Percentiles rank a stretch among this genome's conserved stretches.
Conservation (phyloP, 306 rosid genomes). For the Prunus armeniaca region DNA sequence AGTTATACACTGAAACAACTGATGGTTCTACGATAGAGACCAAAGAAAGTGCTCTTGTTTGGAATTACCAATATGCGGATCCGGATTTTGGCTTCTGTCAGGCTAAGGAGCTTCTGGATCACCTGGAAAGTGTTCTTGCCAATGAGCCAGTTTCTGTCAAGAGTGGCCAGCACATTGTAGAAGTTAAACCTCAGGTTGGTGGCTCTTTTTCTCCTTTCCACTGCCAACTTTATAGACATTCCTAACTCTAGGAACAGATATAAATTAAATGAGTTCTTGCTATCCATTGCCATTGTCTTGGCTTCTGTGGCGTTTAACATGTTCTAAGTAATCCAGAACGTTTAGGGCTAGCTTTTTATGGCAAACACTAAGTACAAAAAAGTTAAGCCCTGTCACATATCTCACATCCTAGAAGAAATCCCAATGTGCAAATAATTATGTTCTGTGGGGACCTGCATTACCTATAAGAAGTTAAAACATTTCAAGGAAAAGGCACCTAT, state of each 20-base stretch:
- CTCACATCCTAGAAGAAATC: not conserved
- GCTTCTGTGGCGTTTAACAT: not conserved
- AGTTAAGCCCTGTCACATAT: not conserved
- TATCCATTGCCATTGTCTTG: not conserved
- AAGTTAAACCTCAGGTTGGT: slow-evolving; percentile 94
- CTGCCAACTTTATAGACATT: not conserved
- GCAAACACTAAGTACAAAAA: not conserved
- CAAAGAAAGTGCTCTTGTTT: slow-evolving; percentile 84
- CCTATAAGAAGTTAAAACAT: not conserved
- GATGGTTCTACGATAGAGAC: slow-evolving; percentile 86
- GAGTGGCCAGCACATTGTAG: slow-evolving; percentile 76
- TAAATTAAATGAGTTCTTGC: not conserved
- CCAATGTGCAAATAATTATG: not conserved
- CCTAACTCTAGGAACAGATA: not conserved
- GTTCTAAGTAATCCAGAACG: not conserved
- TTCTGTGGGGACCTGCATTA: not conserved
- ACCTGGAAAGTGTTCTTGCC: slow-evolving; percentile 86
- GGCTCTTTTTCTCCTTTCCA: not conserved
- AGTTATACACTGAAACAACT: slow-evolving; percentile 75
- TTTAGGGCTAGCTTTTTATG: not conserved
- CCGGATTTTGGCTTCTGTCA: slow-evolving; percentile 89
- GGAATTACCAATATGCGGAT: slow-evolving; percentile 83
- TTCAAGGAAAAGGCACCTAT: too few species aligned
- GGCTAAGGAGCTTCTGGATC: slow-evolving; percentile 92
- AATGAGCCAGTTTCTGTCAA: slow-evolving; percentile 91